Evolutionary conservation across 192 early-diverging fungal genomes (phyloP).

Genomic region (Podila clonocystis): DNA sequence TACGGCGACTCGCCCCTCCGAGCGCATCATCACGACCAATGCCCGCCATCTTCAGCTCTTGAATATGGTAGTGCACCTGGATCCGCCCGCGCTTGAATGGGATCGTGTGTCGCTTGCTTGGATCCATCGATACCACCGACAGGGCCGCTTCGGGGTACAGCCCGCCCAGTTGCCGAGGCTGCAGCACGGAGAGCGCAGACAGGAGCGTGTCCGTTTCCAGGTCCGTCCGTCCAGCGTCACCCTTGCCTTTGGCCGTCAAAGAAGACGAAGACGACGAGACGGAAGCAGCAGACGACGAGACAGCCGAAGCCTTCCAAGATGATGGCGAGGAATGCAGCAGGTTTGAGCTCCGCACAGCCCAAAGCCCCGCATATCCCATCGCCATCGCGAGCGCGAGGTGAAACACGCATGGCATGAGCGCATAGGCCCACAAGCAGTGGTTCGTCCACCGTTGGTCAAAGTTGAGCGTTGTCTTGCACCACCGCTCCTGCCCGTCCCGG

Average conservation of each 20-base stretch:
- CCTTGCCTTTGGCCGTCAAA: background rate
- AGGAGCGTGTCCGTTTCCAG: background rate
- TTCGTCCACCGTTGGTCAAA: slow-evolving; percentile 36
- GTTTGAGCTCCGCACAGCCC: slow-evolving; percentile 20
- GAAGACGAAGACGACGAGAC: background rate
- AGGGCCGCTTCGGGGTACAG: background rate
- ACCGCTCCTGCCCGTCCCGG: slow-evolving; percentile 10
- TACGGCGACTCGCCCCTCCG: background rate
- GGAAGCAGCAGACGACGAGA: background rate
- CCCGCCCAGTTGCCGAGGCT: too few species aligned
- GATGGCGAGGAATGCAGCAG: background rate
- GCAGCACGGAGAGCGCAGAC: background rate
- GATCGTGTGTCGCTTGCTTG: slow-evolving; percentile 1
- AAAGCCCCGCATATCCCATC: slow-evolving; percentile 28
- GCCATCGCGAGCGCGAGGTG: slow-evolving; percentile 8
- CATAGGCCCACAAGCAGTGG: slow-evolving; percentile 35
- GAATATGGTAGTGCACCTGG: slow-evolving; percentile 48
- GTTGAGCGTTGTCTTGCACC: slow-evolving; percentile 28
- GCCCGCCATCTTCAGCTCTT: slow-evolving; percentile 26
- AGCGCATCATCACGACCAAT: slow-evolving; percentile 3
- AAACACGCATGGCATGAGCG: slow-evolving; percentile 24
- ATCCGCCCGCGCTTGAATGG: slow-evolving; percentile 33
- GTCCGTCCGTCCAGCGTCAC: background rate
- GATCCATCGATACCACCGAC: background rate
- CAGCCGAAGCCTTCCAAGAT: background rate